Conservation (phyloP, 2,329 filamentous ascomycete genomes). For the Nigrospora osmanthi region DNA sequence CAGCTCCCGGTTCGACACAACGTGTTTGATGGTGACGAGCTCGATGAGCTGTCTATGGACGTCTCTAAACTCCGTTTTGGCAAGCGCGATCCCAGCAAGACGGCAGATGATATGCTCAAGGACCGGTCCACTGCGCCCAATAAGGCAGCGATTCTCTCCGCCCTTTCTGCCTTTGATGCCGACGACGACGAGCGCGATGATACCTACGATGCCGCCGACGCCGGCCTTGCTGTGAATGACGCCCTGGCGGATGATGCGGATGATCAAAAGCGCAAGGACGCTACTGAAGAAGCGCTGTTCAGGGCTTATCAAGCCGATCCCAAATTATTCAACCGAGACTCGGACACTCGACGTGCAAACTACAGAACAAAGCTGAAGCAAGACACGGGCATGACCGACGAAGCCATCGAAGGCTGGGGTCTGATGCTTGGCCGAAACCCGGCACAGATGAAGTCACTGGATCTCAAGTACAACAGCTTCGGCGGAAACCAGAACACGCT, state of each 20-base stretch:
- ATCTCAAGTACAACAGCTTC: slow-evolving; percentile 59
- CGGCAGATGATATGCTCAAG: slow-evolving; percentile 64
- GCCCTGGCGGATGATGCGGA: slow-evolving; percentile 49
- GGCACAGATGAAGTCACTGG: slow-evolving; percentile 58
- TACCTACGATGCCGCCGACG: slow-evolving; percentile 88
- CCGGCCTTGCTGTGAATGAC: slow-evolving; percentile 78
- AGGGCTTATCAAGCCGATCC: slow-evolving; percentile 59
- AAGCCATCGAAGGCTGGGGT: slow-evolving; percentile 89
- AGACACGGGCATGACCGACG: slow-evolving; percentile 84
- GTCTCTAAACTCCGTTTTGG: slow-evolving; percentile 70
- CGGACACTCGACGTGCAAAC: slow-evolving; percentile 57
- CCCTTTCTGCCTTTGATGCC: slow-evolving; percentile 80
- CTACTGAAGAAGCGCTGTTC: slow-evolving; percentile 67
- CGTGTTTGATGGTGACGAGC: slow-evolving; percentile 72
- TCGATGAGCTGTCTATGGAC: slow-evolving; percentile 63
- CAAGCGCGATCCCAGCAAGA: slow-evolving; percentile 54
- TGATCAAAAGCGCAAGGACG: slow-evolving; percentile 32
- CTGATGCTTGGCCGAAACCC: slow-evolving; percentile 75
- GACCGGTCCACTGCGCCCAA: slow-evolving; percentile 58
- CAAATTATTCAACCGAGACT: slow-evolving; percentile 63
- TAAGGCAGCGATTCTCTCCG: slow-evolving; percentile 82
- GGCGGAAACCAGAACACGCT: slow-evolving; percentile 59
- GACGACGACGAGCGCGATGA: slow-evolving; percentile 97
- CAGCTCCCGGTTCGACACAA: slow-evolving; percentile 57
- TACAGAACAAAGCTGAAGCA: slow-evolving; percentile 57